Evolutionary conservation across 192 early-diverging fungal species (phyloP).

Genomic region (Backusella tuberculispora): DNA sequence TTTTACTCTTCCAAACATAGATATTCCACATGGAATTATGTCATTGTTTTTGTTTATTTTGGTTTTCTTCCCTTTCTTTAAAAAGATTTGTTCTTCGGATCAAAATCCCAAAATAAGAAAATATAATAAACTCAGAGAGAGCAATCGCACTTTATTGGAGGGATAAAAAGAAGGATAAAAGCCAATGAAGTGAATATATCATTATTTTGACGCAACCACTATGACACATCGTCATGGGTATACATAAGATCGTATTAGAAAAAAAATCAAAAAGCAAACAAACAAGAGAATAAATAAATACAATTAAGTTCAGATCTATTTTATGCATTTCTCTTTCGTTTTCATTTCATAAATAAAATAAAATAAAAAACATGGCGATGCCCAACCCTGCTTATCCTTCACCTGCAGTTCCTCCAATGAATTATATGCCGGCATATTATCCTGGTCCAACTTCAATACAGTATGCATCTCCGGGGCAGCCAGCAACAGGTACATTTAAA

Average conservation of each 20-base stretch:
- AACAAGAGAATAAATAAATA: conserved; percentile 2
- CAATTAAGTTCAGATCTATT: background rate
- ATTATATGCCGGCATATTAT: background rate
- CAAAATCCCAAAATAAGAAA: background rate
- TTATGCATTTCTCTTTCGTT: background rate
- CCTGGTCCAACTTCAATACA: background rate
- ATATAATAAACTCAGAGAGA: background rate
- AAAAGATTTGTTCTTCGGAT: background rate
- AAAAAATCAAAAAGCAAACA: background rate
- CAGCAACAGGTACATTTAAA: background rate
- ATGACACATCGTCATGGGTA: background rate
- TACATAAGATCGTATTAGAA: conserved; percentile 3
- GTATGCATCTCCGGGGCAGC: background rate
- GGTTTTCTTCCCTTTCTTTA: background rate
- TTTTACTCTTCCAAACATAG: background rate
- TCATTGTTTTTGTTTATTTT: background rate
- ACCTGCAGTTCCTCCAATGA: conserved; percentile 1
- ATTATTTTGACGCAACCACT: conserved; percentile 2
- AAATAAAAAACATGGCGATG: background rate
- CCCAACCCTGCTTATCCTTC: background rate
- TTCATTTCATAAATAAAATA: background rate
- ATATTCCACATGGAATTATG: background rate
- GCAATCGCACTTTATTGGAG: background rate
- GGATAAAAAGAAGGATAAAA: background rate
- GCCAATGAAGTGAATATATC: background rate